These are phyloP conservation scores for Dendrostoma leiphaemia DNA, from an alignment of 2,329 filamentous ascomycete genomes.

Conservation along the genomic window DNA sequence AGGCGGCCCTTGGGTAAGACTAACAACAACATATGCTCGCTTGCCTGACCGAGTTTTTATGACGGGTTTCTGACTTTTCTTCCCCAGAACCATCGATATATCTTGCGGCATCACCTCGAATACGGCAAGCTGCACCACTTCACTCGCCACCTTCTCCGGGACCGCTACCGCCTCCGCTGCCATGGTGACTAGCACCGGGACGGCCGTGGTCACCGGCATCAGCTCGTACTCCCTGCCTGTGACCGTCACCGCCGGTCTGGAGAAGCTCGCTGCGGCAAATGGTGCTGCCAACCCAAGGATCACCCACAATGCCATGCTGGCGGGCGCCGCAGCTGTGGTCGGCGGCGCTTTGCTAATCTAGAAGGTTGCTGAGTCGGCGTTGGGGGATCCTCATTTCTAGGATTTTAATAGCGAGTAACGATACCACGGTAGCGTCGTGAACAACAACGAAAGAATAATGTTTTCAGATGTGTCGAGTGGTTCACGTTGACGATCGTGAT, in stretches of 20 bases:
- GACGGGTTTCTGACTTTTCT: neutral
- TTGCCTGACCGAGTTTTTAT: too few species aligned
- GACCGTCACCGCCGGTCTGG: slow-evolving; percentile 36
- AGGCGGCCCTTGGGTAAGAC: slow-evolving; percentile 13
- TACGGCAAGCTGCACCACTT: slow-evolving; percentile 13
- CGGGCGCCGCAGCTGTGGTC: slow-evolving; percentile 33
- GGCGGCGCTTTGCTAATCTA: slow-evolving; percentile 35
- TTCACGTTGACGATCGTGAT: slow-evolving; percentile 4
- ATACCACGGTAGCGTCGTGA: neutral
- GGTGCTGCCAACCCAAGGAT: slow-evolving; percentile 27
- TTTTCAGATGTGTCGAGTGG: neutral
- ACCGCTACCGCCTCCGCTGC: neutral
- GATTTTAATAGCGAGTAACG: neutral
- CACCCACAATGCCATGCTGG: slow-evolving; percentile 34
- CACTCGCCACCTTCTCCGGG: slow-evolving; percentile 5
- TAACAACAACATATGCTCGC: too few species aligned
- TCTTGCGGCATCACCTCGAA: slow-evolving; percentile 17
- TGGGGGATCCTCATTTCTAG: neutral
- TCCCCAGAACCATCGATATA: slow-evolving; percentile 15
- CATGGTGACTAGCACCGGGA: slow-evolving; percentile 6
- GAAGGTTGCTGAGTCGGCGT: neutral
- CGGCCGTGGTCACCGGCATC: slow-evolving; percentile 21
- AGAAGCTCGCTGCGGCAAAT: slow-evolving; percentile 30
- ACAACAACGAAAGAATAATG: neutral
- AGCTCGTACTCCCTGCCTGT: slow-evolving; percentile 26